Evolutionary conservation across 192 early-diverging fungal species (phyloP).

Genomic region (Allomyces arbusculus): DNA sequence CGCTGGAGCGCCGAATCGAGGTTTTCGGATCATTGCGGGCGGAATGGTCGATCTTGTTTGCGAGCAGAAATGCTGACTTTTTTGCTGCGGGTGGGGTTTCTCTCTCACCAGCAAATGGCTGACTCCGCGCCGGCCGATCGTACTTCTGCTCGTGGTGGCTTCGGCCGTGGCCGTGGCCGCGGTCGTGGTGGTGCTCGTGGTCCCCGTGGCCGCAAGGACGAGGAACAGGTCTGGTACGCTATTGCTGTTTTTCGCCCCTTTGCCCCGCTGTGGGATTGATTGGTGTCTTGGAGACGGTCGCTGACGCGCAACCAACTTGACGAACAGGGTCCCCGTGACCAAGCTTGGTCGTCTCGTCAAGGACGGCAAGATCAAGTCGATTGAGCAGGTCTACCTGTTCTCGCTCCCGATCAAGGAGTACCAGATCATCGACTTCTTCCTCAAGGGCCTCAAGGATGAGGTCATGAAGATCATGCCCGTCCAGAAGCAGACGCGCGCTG

Average conservation of each 20-base stretch:
- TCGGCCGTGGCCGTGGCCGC: slow-evolving; percentile 47
- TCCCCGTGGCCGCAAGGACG: slow-evolving; percentile 27
- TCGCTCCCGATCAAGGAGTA: slow-evolving; percentile 98
- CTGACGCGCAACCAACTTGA: slow-evolving; percentile 4
- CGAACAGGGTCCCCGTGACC: slow-evolving; percentile 75
- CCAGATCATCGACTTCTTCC: slow-evolving; percentile 93
- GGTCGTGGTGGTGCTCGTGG: not conserved
- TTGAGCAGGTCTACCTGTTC: slow-evolving; percentile 95
- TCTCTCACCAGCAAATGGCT: slow-evolving; percentile 38
- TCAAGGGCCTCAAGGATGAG: slow-evolving; percentile 88
- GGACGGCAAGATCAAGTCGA: slow-evolving; percentile 89
- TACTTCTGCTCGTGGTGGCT: slow-evolving; percentile 58
- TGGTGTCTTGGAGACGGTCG: too few species aligned
- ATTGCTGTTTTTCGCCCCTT: too few species aligned
- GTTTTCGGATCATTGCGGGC: too few species aligned
- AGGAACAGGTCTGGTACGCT: slow-evolving; percentile 25
- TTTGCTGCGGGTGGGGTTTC: too few species aligned
- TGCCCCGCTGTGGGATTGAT: too few species aligned
- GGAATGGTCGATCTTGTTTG: too few species aligned
- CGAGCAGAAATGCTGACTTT: too few species aligned
- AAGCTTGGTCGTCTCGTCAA: slow-evolving; percentile 98
- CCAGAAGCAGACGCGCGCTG: slow-evolving; percentile 98
- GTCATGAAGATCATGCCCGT: slow-evolving; percentile 99
- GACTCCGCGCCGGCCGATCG: slow-evolving; percentile 56
- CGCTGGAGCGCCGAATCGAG: too few species aligned